These are phyloP conservation scores for Cystofilobasidium bisporidii DNA, from an alignment of 768 basidiomycete species.

Conservation along the genomic window DNA sequence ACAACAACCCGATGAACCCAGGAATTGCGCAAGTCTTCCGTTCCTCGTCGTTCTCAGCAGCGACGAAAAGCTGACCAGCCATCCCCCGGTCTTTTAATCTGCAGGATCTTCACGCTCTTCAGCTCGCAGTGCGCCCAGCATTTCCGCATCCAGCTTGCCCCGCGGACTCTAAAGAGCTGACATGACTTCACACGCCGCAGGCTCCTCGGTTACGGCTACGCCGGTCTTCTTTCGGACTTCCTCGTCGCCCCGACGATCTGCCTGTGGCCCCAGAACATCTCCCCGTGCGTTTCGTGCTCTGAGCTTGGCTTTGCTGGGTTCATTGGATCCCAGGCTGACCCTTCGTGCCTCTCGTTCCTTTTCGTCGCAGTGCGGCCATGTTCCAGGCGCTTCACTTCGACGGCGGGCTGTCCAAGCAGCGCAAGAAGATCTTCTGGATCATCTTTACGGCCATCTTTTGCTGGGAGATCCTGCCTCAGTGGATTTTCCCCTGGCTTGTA, in stretches of 20 bases:
- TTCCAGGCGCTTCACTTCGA: constrained; percentile 39
- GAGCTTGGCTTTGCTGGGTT: no score
- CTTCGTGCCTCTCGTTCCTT: no score
- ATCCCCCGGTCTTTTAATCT: no score
- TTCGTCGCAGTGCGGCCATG: constrained; percentile 9
- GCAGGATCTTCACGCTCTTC: constrained; percentile 38
- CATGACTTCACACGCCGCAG: no score
- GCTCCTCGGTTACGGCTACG: no score
- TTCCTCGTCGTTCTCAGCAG: no score
- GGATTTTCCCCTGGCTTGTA: constrained; percentile 37
- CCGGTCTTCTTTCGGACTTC: constrained; percentile 11
- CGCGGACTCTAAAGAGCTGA: no score
- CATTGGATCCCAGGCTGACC: no score
- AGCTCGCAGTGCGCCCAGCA: no score
- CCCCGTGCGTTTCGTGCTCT: not conserved
- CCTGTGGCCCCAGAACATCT: constrained; percentile 35
- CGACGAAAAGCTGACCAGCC: no score
- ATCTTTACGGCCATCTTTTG: constrained; percentile 34
- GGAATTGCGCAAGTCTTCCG: no score
- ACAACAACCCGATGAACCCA: constrained; percentile 34
- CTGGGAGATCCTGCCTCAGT: constrained; percentile 32
- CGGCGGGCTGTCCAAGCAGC: constrained; percentile 32
- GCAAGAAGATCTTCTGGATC: constrained; percentile 37
- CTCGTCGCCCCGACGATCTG: constrained; percentile 29
- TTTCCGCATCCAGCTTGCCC: no score